These are phyloP conservation scores for Grosmannia serpens DNA, from an alignment of 2,329 filamentous ascomycete species.

Conservation along the genomic window DNA sequence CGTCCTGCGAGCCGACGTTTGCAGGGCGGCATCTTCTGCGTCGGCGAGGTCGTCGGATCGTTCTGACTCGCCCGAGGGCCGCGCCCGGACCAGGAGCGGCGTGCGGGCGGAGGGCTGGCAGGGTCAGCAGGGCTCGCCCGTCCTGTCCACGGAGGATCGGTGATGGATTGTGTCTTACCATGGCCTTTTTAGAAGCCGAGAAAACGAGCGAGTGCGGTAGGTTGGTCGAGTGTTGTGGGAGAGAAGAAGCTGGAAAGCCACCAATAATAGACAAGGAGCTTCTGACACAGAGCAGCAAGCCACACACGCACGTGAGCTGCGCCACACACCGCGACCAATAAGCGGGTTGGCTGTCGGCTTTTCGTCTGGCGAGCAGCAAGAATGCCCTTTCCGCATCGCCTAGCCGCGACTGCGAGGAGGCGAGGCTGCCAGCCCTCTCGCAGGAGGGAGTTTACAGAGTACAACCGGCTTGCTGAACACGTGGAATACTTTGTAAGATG, in stretches of 20 bases:
- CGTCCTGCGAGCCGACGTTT: conserved; percentile 6
- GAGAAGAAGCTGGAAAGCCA: background rate
- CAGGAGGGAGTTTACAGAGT: conserved; percentile 53
- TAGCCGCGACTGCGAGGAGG: background rate
- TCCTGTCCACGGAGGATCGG: background rate
- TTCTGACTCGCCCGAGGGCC: conserved; percentile 17
- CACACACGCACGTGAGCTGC: no score
- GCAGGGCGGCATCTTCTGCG: conserved; percentile 21
- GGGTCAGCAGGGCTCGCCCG: background rate
- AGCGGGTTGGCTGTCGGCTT: no score
- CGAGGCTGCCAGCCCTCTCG: conserved; percentile 47
- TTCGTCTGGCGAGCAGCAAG: no score
- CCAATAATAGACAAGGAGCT: no score
- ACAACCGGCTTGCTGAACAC: conserved; percentile 61
- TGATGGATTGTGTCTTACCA: conserved; percentile 1
- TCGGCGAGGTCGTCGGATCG: conserved; percentile 19
- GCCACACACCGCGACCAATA: no score
- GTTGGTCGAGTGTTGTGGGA: background rate
- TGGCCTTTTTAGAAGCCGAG: background rate
- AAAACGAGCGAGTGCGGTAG: background rate
- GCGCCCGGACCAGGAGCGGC: conserved; percentile 28
- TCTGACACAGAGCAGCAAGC: no score
- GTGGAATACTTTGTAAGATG: conserved; percentile 57
- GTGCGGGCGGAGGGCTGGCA: conserved; percentile 27
- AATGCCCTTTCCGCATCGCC: no score